Evolutionary conservation across 164 flowering plant genomes (phyloP).

Genomic region (Cinnamomum micranthum): DNA sequence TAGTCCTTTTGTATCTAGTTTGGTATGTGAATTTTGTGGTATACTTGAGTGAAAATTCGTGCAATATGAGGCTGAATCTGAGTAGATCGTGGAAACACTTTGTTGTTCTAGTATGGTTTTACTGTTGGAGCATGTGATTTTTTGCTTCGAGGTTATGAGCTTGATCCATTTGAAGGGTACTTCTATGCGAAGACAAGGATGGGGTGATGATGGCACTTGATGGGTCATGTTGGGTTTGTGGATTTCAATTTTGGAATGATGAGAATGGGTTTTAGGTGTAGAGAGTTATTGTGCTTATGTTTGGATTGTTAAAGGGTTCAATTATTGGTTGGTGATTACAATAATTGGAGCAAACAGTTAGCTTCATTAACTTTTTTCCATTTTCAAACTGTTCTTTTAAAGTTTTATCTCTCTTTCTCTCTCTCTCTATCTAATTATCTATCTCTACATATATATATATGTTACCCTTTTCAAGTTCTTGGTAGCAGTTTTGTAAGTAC

Average conservation of each 20-base stretch:
- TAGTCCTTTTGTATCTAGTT: neutral
- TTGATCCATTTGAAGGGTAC: neutral
- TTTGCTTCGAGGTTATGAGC: neutral
- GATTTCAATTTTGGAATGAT: neutral
- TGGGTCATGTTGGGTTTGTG: neutral
- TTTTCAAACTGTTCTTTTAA: neutral
- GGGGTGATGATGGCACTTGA: neutral
- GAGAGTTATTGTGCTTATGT: slow-evolving; percentile 3
- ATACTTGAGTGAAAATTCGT: neutral
- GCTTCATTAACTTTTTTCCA: slow-evolving; percentile 8
- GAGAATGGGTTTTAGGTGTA: slow-evolving; percentile 3
- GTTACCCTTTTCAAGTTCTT: too few species aligned
- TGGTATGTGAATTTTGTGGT: neutral
- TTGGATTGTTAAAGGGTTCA: slow-evolving; percentile 34
- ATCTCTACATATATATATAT: too few species aligned
- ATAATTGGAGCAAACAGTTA: slow-evolving; percentile 34
- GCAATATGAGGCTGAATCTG: neutral
- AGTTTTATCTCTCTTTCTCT: neutral
- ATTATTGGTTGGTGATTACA: slow-evolving; percentile 41
- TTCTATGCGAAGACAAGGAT: neutral
- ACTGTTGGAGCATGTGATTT: neutral
- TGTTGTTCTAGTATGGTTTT: neutral
- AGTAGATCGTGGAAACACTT: neutral
- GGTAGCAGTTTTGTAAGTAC: too few species aligned
- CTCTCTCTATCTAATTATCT: neutral